Base-by-base conservation (phyloP, 2,329 filamentous ascomycete species). In the Fusarium ambrosium region DNA sequence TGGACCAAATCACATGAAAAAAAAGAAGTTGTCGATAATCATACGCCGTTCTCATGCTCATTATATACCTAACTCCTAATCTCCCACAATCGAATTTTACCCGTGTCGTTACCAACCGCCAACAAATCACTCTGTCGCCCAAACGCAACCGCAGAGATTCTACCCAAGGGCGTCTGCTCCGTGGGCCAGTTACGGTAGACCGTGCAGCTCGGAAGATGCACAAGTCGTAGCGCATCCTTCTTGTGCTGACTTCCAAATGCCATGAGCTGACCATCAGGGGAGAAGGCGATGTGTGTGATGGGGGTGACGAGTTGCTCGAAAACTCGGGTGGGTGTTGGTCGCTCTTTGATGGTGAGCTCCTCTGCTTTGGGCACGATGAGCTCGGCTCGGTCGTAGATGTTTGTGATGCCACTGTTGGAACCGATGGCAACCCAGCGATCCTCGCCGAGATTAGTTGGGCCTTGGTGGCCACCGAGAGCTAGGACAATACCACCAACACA, bases 161-260 rank as follows among this genome's bases (percentile, higher is more conserved):
- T 89, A 0, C 97, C 97, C 71, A 99, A 84, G 1, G 95, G 95
- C 66, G 97, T 99, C 81, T 93, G 92, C 73, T 92, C 90, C 64
- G 96, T 99, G 27, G 97, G 97, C 97, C 97, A 99, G 84, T 99
- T 99, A 79, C 92, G 92, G 87, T 97, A 99, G 22, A 98, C 94
- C 2, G 95, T 98, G 82, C 95, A 98, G 77, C 91, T 95, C 0
- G 96, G 95, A 76, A 99, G 85, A 83, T 99, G 97, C 36, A 96
- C 95, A 75, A 99, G 85, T 79, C 93, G 89, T 82, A 99, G 85
- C 0, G 95, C 94, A 84, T 98, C 95, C 81, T 93, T 93, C 88
- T 98, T 97, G 89, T 93, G 93, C 72, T 90, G 90, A 83, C 94
- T 97, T 45, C 92, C 94, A 86, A 98, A 95, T 0, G 92, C 94